phyloP scores from a whole-genome alignment of 371 early-diverging fungal species.

The Fennellomyces sp. region DNA sequence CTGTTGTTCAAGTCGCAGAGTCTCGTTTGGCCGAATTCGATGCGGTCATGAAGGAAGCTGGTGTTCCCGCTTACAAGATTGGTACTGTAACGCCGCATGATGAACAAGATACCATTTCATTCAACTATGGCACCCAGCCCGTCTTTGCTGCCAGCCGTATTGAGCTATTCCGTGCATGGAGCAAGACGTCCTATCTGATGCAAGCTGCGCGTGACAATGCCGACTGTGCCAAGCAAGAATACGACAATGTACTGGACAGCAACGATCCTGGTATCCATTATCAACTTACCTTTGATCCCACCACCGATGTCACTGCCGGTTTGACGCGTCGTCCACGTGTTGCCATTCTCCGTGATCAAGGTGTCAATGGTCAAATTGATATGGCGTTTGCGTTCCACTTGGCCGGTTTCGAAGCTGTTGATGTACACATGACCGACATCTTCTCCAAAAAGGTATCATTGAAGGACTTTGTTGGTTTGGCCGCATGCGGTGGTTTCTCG shows the following conservation, averaged over 20 bases:
- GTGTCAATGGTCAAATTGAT: conserved; percentile 93
- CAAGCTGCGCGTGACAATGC: conserved; percentile 92
- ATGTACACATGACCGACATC: conserved; percentile 97
- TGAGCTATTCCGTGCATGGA: conserved; percentile 82
- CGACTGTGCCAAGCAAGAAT: conserved; percentile 84
- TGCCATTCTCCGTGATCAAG: conserved; percentile 95
- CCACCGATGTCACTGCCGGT: conserved; percentile 42
- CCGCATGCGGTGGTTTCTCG: conserved; percentile 96
- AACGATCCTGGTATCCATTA: conserved; percentile 80
- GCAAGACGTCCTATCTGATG: conserved; percentile 90
- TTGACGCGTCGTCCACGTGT: conserved; percentile 71
- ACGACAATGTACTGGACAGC: conserved; percentile 65
- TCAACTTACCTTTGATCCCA: conserved; percentile 78
- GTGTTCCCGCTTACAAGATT: conserved; percentile 70
- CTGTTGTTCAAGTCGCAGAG: conserved; percentile 84
- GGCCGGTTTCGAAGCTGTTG: conserved; percentile 90
- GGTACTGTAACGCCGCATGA: conserved; percentile 62
- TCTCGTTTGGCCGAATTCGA: conserved; percentile 60
- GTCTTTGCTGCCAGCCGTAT: conserved; percentile 59
- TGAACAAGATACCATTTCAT: conserved; percentile 44
- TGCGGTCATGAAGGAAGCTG: conserved; percentile 48
- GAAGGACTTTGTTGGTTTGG: conserved; percentile 82
- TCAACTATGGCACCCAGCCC: conserved; percentile 39
- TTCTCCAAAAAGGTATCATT: conserved; percentile 72
- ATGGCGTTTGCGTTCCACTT: conserved; percentile 92